A percentile compares a stretch with the other conserved stretches of the same genome.
Conservation (phyloP, 345 rosid species). For the Erysimum cheiranthoides region DNA sequence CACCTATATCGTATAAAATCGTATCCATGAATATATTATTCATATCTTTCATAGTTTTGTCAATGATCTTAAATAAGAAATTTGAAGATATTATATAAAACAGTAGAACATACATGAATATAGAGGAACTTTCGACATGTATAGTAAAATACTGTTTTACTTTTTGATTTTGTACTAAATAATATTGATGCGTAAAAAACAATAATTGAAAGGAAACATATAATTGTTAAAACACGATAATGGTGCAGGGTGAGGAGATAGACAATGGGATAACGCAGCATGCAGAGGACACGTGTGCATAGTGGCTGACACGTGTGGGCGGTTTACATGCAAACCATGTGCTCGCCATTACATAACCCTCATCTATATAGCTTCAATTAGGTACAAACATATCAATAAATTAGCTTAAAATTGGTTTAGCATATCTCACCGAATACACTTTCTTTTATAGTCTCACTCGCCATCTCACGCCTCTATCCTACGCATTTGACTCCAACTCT, state of each 20-base stretch:
- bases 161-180: not conserved
- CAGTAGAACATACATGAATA: not conserved
- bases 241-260: slow-evolving; percentile 38
- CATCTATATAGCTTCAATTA: not conserved
- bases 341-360: slow-evolving; percentile 44
- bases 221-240: slow-evolving; percentile 36
- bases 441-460: not conserved
- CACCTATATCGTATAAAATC: not conserved
- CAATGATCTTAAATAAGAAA: not conserved
- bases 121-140: not conserved
- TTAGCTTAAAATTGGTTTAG: not conserved
- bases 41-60: not conserved
- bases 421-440: not conserved
- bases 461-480: not conserved
- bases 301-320: slow-evolving; percentile 52
- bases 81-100: not conserved
- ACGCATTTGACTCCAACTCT: slow-evolving; percentile 3
- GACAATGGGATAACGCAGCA: slow-evolving; percentile 45
- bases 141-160: not conserved
- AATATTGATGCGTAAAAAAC: slow-evolving; percentile 23
- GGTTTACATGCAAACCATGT: slow-evolving; percentile 59
- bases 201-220: slow-evolving; percentile 32
- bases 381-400: not conserved
- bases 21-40: not conserved
- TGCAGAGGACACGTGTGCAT: slow-evolving; percentile 52